A percentile compares a stretch with the other conserved stretches of the same genome.
phyloP scores from a whole-genome alignment of 1,284 basidiomycete genomes.

The Laetiporus sulphureus region DNA sequence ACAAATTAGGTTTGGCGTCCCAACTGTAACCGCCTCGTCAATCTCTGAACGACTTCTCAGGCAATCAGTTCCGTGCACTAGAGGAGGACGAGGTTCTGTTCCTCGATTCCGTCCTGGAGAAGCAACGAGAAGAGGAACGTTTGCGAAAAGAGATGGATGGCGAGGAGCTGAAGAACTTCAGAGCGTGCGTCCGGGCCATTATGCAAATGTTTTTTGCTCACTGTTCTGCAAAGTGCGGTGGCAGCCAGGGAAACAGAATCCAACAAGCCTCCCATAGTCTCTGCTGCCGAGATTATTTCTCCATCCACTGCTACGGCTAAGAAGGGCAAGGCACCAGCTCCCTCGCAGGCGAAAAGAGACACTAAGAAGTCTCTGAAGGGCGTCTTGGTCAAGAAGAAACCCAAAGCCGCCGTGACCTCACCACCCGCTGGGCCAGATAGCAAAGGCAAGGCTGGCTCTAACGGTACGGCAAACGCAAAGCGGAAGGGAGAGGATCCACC shows the following conservation, averaged over 20 bases:
- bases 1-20: slow-evolving; percentile 65
- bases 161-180: slow-evolving; percentile 75
- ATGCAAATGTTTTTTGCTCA: slow-evolving; percentile 3
- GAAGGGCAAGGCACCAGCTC: slow-evolving; percentile 25
- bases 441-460: slow-evolving; percentile 1
- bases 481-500: neutral
- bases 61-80: slow-evolving; percentile 87
- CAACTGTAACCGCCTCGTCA: slow-evolving; percentile 5
- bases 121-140: slow-evolving; percentile 70
- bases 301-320: slow-evolving; percentile 1
- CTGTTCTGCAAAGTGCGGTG: slow-evolving; percentile 49
- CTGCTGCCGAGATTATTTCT: slow-evolving; percentile 14
- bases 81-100: slow-evolving; percentile 90
- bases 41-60: slow-evolving; percentile 29
- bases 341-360: slow-evolving; percentile 41
- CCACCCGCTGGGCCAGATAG: slow-evolving; percentile 4
- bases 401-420: slow-evolving; percentile 30
- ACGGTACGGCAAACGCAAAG: neutral
- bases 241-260: slow-evolving; percentile 58
- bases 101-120: slow-evolving; percentile 74
- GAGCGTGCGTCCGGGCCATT: slow-evolving; percentile 47
- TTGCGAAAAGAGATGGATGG: slow-evolving; percentile 69
- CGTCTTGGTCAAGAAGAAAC: slow-evolving; percentile 71
- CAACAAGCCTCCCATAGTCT: slow-evolving; percentile 33
- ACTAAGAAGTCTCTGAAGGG: slow-evolving; percentile 63